phyloP scores from a whole-genome alignment of 2,329 filamentous ascomycete genomes.

The Coniochaeta ligniaria region DNA sequence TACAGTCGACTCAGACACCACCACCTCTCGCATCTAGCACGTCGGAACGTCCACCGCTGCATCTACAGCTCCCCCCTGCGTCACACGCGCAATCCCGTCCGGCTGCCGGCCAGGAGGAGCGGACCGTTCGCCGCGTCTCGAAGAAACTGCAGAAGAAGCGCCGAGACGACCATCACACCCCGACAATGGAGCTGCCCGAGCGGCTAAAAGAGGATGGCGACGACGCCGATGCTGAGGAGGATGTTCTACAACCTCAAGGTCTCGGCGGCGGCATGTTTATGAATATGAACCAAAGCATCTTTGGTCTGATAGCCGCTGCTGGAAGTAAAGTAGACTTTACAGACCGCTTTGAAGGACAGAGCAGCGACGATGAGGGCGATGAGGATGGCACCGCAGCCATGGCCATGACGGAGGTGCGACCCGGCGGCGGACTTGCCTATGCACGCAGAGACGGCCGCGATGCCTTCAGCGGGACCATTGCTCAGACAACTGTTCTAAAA shows the following conservation, averaged over 20 bases:
- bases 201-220: slow-evolving; percentile 40
- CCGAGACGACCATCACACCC: slow-evolving; percentile 27
- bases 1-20: not conserved
- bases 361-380: slow-evolving; percentile 73
- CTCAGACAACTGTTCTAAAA: slow-evolving; percentile 33
- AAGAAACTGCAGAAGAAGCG: slow-evolving; percentile 39
- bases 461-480: slow-evolving; percentile 14
- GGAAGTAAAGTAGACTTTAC: slow-evolving; percentile 78
- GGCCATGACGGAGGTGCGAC: slow-evolving; percentile 16
- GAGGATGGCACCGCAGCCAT: slow-evolving; percentile 20
- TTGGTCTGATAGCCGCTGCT: slow-evolving; percentile 84
- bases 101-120: slow-evolving; percentile 19
- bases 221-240: slow-evolving; percentile 41
- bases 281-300: slow-evolving; percentile 91
- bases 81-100: not conserved
- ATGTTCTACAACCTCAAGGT: slow-evolving; percentile 30
- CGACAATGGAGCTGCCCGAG: slow-evolving; percentile 45
- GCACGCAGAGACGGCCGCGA: slow-evolving; percentile 3
- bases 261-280: slow-evolving; percentile 44
- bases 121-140: slow-evolving; percentile 28
- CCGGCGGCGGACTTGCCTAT: slow-evolving; percentile 4
- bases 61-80: slow-evolving; percentile 4
- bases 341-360: slow-evolving; percentile 69
- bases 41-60: not conserved
- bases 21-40: not conserved